Evolutionary conservation across 202 grass and related monocot genomes (phyloP).

Genomic region (Hordeum pubiflorum): DNA sequence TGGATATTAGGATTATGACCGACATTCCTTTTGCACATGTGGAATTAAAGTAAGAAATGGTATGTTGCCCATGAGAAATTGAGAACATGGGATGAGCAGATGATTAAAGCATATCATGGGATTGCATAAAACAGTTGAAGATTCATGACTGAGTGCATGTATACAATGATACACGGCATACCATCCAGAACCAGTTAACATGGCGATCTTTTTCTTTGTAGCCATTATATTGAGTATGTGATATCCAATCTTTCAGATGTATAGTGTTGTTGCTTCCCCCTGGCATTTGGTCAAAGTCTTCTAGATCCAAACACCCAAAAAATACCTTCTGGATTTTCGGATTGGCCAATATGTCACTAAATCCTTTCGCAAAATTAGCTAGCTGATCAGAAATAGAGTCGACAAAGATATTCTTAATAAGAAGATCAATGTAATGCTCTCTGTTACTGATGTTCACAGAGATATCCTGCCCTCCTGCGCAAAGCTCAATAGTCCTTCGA

Average conservation of each 20-base stretch:
- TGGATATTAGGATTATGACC: not conserved
- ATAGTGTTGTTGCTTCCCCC: constrained; percentile 58
- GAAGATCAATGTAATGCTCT: constrained; percentile 68
- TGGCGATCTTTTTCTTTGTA: constrained; percentile 79
- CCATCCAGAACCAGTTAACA: constrained; percentile 96
- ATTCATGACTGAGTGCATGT: constrained; percentile 12
- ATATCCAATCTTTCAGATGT: constrained; percentile 86
- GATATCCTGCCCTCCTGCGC: constrained; percentile 73
- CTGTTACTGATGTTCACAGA: constrained; percentile 77
- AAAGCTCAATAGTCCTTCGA: constrained; percentile 63
- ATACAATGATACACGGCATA: constrained; percentile 28
- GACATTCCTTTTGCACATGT: not conserved
- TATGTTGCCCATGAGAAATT: constrained; percentile 19
- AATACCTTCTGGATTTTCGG: constrained; percentile 46
- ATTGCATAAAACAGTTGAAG: not conserved
- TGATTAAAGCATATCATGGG: constrained; percentile 2
- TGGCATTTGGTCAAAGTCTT: constrained; percentile 82
- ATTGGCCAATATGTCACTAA: constrained; percentile 75
- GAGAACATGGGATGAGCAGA: not conserved
- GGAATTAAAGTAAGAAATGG: not conserved
- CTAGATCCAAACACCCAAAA: constrained; percentile 77
- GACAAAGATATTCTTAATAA: constrained; percentile 83
- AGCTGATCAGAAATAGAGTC: constrained; percentile 78
- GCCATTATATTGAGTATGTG: constrained; percentile 88
- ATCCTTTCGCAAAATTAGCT: constrained; percentile 60